phyloP scores from a whole-genome alignment of 768 basidiomycete species.

The Pleurotus sapidus region DNA sequence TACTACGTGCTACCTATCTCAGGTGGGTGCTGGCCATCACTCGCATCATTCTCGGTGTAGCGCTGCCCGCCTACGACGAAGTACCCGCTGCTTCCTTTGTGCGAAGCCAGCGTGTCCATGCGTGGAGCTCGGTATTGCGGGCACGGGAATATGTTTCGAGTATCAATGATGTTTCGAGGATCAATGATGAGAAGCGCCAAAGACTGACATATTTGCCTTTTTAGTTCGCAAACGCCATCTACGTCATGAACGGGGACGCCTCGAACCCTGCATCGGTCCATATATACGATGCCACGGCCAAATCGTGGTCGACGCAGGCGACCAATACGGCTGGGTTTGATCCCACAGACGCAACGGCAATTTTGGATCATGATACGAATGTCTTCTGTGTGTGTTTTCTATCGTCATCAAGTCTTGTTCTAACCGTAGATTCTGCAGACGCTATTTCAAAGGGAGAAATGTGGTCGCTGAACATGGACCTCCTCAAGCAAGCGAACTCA shows the following conservation, averaged over 20 bases:
- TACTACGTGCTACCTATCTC: slow-evolving; percentile 71
- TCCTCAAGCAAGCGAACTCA: slow-evolving; percentile 57
- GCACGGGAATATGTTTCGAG: no score
- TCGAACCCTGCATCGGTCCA: slow-evolving; percentile 68
- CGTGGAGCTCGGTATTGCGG: not conserved
- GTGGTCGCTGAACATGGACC: slow-evolving; percentile 68
- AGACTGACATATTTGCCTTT: slow-evolving; percentile 10
- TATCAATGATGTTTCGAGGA: not conserved
- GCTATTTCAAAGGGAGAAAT: slow-evolving; percentile 65
- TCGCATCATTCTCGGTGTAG: not conserved
- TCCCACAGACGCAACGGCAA: slow-evolving; percentile 58
- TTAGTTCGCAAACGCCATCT: slow-evolving; percentile 83
- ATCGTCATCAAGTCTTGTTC: not conserved
- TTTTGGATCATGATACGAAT: slow-evolving; percentile 95
- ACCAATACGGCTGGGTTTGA: slow-evolving; percentile 56
- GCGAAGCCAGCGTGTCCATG: not conserved
- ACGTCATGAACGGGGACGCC: slow-evolving; percentile 76
- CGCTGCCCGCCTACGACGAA: not conserved
- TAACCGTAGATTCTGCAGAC: slow-evolving; percentile 36
- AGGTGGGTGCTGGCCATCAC: slow-evolving; percentile 33
- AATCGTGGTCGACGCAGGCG: slow-evolving; percentile 78
- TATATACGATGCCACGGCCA: slow-evolving; percentile 73
- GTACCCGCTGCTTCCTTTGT: no score
- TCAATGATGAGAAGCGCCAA: not conserved
- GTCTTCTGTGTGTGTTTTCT: slow-evolving; percentile 58